These are phyloP conservation scores for Tarenaya hassleriana DNA, from an alignment of 345 rosid genomes.

Conservation along the genomic window DNA sequence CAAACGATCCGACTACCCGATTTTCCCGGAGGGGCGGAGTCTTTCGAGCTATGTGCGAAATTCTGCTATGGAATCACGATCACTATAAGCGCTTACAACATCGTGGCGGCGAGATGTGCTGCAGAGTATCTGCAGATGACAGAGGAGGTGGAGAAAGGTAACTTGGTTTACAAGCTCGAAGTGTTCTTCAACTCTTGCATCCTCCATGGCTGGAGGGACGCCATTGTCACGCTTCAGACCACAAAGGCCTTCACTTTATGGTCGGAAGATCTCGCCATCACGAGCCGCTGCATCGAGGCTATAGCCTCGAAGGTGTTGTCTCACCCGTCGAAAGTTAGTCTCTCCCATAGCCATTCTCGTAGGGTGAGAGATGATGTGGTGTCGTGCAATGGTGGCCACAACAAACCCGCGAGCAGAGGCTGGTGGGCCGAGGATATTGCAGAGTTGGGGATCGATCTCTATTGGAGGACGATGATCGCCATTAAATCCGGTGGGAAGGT, in stretches of 20 bases:
- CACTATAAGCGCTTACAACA: slow-evolving; percentile 87
- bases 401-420: slow-evolving; percentile 40
- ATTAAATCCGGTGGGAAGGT: slow-evolving; percentile 76
- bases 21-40: slow-evolving; percentile 84
- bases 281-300: slow-evolving; percentile 79
- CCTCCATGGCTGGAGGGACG: slow-evolving; percentile 87
- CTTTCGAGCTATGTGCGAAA: slow-evolving; percentile 91
- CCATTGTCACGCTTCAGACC: slow-evolving; percentile 73
- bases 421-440: slow-evolving; percentile 99
- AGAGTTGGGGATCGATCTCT: slow-evolving; percentile 78
- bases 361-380: slow-evolving; percentile 66
- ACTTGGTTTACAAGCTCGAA: slow-evolving; percentile 82
- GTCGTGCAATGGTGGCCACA: slow-evolving; percentile 49
- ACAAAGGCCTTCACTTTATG: slow-evolving; percentile 65
- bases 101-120: slow-evolving; percentile 79
- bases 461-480: slow-evolving; percentile 87
- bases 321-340: slow-evolving; percentile 67
- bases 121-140: slow-evolving; percentile 93
- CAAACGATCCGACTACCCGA: slow-evolving; percentile 70
- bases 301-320: slow-evolving; percentile 61
- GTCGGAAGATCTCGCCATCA: slow-evolving; percentile 85
- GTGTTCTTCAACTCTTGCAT: slow-evolving; percentile 85
- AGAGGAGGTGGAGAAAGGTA: slow-evolving; percentile 96
- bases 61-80: slow-evolving; percentile 94
- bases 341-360: slow-evolving; percentile 82